These are phyloP conservation scores for Chlamydomonas sp. DNA, from an alignment of 139 green algal genomes.

Conservation along the genomic window DNA sequence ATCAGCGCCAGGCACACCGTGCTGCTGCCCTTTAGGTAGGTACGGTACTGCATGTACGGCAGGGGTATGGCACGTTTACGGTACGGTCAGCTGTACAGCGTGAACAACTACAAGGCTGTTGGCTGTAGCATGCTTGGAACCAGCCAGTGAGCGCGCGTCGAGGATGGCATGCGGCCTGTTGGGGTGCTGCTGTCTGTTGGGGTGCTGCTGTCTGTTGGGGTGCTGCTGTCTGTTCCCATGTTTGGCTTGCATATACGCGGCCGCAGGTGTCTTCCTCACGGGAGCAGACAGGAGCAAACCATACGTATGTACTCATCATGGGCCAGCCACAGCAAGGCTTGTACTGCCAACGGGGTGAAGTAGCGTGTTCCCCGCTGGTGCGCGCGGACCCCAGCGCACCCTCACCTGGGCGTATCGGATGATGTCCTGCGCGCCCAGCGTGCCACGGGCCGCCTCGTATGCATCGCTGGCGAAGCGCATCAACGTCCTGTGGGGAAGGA, in stretches of 20 bases:
- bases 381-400: neutral
- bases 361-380: neutral
- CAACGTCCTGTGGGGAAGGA: constrained; percentile 8
- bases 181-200: too few species aligned
- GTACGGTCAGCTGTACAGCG: neutral
- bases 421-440: constrained; percentile 45
- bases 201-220: too few species aligned
- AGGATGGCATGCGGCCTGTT: neutral
- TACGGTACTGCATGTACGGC: constrained; percentile 18
- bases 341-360: neutral
- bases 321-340: too few species aligned
- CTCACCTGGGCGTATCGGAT: constrained; percentile 60
- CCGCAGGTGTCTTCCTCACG: too few species aligned
- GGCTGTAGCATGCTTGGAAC: neutral
- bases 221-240: too few species aligned
- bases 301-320: too few species aligned
- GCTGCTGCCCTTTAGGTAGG: constrained; percentile 41
- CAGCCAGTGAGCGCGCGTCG: neutral
- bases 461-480: constrained; percentile 42
- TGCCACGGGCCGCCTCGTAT: constrained; percentile 18
- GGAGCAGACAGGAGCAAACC: too few species aligned
- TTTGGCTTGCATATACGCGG: too few species aligned
- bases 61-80: neutral
- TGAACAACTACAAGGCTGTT: neutral
- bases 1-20: constrained; percentile 53